Base-by-base conservation (phyloP, 2,329 filamentous ascomycete species). In the Harringtonia lauricola region DNA sequence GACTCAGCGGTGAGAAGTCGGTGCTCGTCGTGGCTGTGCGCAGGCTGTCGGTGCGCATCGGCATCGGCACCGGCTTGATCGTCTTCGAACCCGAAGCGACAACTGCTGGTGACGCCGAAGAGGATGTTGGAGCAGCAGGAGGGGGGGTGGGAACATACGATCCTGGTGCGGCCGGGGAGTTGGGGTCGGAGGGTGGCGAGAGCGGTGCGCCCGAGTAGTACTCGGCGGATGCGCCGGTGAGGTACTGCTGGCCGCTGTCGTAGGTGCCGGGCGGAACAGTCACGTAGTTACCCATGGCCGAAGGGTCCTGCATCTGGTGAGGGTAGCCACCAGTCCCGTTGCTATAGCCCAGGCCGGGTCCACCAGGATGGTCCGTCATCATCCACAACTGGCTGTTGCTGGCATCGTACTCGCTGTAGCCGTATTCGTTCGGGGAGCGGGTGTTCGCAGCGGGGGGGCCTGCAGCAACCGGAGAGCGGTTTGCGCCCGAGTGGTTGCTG, bases 151-250 rank as follows among this genome's bases (percentile, higher is more conserved):
- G 22, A 1, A 36, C 33, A 22, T 40, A 21, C 28, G 38, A 3
- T 14, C 22, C 12, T n/a, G 17, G 18, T n/a, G n/a, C 17, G 17
- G 38, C 14, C 4, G 35, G 19, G 6, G 47, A 46, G 31, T 18
- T 41, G 13, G 46, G 34, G 17, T 51, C 50, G 2, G 39, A 49
- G 8, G 53, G 51, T 1, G 55, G 54, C 15, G 54, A 55, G 14
- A 56, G 29, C 7, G 55, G 55, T 8, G 50, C 51, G 12, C 51
- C 51, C 5, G 52, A 51, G 43, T 55, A 54, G 43, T 54, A 54
- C 19, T 52, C 49, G 31, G 50, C 54, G n/a, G 53, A 50, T 4
- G 48, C 49, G 18, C 55, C 55, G 10, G 52, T 51, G n/a, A 49
- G 42, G 28, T 55, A 45, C 19, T 53, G 42, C 14, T 44, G 39